A percentile compares a stretch with the other conserved stretches of the same genome.
These are phyloP conservation scores for Penicillium occitanis DNA, from an alignment of 2,329 filamentous ascomycete genomes.

Conservation along the genomic window DNA sequence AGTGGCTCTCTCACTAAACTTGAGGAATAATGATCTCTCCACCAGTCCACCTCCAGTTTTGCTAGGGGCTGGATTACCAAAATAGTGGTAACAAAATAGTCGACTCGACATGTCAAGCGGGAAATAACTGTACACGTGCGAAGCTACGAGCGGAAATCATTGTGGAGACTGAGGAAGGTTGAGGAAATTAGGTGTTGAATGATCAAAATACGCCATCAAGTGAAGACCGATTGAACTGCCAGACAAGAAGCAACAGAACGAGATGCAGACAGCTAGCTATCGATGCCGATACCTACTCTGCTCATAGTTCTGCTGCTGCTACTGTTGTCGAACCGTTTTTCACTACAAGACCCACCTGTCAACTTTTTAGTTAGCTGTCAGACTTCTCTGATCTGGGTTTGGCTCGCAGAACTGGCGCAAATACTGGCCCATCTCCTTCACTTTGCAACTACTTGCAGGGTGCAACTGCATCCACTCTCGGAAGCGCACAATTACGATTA, in stretches of 20 bases:
- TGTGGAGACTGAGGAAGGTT: neutral
- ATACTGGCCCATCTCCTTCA: slow-evolving; percentile 11
- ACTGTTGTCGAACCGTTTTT: neutral
- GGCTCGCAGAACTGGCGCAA: slow-evolving; percentile 10
- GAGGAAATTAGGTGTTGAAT: neutral
- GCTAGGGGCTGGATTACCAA: neutral
- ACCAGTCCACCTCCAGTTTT: neutral
- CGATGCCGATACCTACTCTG: neutral
- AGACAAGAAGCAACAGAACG: neutral
- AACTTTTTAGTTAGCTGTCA: slow-evolving; percentile 14
- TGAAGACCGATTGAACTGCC: neutral
- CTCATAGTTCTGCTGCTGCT: neutral
- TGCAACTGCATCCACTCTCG: slow-evolving; percentile 14
- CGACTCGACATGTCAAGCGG: neutral
- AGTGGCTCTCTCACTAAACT: neutral
- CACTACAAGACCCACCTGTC: slow-evolving; percentile 18
- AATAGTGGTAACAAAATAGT: neutral
- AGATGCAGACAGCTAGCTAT: neutral
- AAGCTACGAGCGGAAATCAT: neutral
- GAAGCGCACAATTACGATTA: slow-evolving; percentile 12
- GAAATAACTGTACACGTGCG: neutral
- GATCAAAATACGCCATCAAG: neutral
- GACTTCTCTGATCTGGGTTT: slow-evolving; percentile 16
- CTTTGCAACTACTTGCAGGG: slow-evolving; percentile 14
- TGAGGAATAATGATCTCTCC: slow-evolving; percentile 9